phyloP scores from a whole-genome alignment of 345 rosid species.

The Boechera retrofracta region DNA sequence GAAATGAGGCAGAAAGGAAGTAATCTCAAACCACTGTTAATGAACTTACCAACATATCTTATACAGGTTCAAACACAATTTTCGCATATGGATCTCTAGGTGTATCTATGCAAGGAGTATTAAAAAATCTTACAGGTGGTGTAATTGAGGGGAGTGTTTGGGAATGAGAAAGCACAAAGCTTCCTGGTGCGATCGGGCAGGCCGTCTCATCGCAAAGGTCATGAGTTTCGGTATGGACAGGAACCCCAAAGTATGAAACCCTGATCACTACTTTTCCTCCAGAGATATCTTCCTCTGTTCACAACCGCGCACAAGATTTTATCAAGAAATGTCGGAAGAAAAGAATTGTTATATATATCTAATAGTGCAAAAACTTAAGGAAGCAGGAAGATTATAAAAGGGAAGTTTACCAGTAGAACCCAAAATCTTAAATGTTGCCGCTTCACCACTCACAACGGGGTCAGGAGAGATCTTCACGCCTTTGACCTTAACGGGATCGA shows the following conservation, averaged over 20 bases:
- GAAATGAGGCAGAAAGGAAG: neutral
- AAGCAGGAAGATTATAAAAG: neutral
- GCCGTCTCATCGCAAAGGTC: slow-evolving; percentile 64
- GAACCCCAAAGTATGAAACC: slow-evolving; percentile 57
- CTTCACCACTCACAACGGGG: slow-evolving; percentile 58
- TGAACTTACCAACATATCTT: neutral
- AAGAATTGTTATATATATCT: too few relatives aligned
- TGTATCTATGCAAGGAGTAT: slow-evolving; percentile 5
- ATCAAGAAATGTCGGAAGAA: neutral
- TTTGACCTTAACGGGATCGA: slow-evolving; percentile 50
- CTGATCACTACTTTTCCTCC: slow-evolving; percentile 60
- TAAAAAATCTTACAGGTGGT: slow-evolving; percentile 57
- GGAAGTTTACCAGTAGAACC: slow-evolving; percentile 58
- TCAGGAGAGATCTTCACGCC: slow-evolving; percentile 63
- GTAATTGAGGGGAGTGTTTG: slow-evolving; percentile 62
- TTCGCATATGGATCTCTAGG: neutral
- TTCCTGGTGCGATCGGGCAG: slow-evolving; percentile 60
- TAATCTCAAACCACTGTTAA: slow-evolving; percentile 2
- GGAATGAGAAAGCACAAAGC: slow-evolving; percentile 68
- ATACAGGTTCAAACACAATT: neutral
- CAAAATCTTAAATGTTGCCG: slow-evolving; percentile 61
- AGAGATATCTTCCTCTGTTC: slow-evolving; percentile 53
- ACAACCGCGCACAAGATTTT: neutral
- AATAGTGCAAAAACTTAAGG: neutral
- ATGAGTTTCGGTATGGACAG: slow-evolving; percentile 58